These are phyloP conservation scores for Mycena amicta DNA, from an alignment of 768 basidiomycete genomes.

Conservation along the genomic window DNA sequence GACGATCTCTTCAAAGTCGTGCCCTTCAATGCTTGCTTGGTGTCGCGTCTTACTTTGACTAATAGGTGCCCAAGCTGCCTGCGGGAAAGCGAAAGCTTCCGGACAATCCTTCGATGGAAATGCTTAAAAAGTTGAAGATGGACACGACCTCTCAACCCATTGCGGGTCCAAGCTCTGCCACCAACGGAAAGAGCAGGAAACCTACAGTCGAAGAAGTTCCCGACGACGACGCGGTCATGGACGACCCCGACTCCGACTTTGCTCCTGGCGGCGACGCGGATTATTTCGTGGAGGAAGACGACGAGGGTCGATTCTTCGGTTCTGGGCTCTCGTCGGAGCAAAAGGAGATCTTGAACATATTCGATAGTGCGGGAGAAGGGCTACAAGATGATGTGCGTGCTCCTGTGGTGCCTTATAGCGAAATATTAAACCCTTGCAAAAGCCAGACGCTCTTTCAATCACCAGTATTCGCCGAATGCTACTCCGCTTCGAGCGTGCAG, in stretches of 20 bases:
- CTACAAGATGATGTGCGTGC: conserved; percentile 68
- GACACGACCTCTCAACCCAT: conserved; percentile 37
- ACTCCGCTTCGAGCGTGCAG: conserved; percentile 81
- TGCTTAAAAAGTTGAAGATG: conserved; percentile 78
- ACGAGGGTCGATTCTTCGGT: conserved; percentile 90
- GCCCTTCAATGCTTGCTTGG: neutral
- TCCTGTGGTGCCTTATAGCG: conserved; percentile 17
- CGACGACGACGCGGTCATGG: conserved; percentile 50
- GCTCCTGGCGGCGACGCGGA: conserved; percentile 89
- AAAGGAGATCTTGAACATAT: conserved; percentile 94
- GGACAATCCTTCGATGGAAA: conserved; percentile 76
- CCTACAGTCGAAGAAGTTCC: conserved; percentile 65
- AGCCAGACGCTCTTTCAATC: conserved; percentile 71
- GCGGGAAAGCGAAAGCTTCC: conserved; percentile 72
- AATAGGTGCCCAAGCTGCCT: conserved; percentile 70
- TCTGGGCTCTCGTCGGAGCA: conserved; percentile 92
- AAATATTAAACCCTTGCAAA: conserved; percentile 21
- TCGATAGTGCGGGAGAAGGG: conserved; percentile 73
- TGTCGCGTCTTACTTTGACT: conserved; percentile 3
- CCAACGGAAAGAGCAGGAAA: conserved; percentile 38
- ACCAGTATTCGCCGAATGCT: conserved; percentile 74
- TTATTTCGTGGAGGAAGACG: conserved; percentile 89
- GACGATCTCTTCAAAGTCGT: conserved; percentile 53
- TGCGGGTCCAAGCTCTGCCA: conserved; percentile 9
- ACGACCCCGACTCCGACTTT: conserved; percentile 47